Percentiles rank a stretch among this genome's conserved stretches.
These are phyloP conservation scores for Bacterosira constricta DNA, from an alignment of 108 stramenopile species.

Conservation along the genomic window DNA sequence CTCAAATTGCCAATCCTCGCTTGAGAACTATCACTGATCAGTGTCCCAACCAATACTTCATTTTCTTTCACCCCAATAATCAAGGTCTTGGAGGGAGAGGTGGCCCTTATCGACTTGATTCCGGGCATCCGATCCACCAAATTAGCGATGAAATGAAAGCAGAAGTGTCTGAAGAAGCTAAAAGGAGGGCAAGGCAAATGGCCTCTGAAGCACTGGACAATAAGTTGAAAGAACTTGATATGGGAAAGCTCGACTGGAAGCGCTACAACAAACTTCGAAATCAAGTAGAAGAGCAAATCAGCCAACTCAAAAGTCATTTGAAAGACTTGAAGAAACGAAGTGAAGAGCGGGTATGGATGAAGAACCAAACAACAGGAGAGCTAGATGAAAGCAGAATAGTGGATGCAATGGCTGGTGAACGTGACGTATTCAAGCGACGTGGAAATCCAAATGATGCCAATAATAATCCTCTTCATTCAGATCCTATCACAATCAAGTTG, in stretches of 20 bases:
- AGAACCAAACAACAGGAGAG: constrained; percentile 80
- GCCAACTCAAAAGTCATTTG: constrained; percentile 57
- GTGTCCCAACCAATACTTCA: neutral
- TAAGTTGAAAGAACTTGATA: constrained; percentile 75
- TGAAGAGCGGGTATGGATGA: constrained; percentile 81
- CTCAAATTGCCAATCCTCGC: neutral
- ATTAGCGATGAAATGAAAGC: constrained; percentile 87
- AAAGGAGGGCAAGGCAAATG: constrained; percentile 62
- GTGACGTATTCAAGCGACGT: constrained; percentile 83
- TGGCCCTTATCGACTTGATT: constrained; percentile 89
- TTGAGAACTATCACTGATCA: neutral
- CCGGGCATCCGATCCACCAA: constrained; percentile 86
- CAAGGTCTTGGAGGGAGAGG: constrained; percentile 86
- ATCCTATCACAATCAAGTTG: constrained; percentile 62
- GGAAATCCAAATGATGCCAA: constrained; percentile 52
- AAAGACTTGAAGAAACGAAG: constrained; percentile 52
- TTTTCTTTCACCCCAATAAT: neutral
- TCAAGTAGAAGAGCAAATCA: constrained; percentile 65
- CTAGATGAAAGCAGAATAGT: constrained; percentile 88
- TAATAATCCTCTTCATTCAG: constrained; percentile 14
- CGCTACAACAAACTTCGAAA: constrained; percentile 62
- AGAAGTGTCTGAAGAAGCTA: constrained; percentile 76
- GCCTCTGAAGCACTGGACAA: constrained; percentile 72
- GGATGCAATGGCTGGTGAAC: constrained; percentile 84
- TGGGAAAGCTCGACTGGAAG: constrained; percentile 78